These are phyloP conservation scores for Arabidopsis arenosa DNA, from an alignment of 345 rosid genomes.

Conservation along the genomic window DNA sequence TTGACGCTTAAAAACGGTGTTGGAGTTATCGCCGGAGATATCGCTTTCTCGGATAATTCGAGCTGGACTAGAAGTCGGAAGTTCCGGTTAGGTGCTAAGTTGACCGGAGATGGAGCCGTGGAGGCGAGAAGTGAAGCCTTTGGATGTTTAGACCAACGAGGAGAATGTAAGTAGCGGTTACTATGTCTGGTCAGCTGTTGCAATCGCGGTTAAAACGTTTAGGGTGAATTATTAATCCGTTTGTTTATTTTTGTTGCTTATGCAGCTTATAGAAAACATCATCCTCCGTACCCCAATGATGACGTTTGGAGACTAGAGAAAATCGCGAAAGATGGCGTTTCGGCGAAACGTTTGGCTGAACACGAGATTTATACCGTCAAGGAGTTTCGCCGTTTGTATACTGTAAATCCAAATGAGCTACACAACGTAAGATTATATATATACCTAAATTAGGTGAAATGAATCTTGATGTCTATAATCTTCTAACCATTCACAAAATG, in stretches of 20 bases:
- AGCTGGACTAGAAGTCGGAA: slow-evolving; percentile 77
- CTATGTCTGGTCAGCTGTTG: slow-evolving; percentile 9
- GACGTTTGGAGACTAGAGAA: slow-evolving; percentile 78
- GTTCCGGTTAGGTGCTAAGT: slow-evolving; percentile 76
- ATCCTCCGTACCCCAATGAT: slow-evolving; percentile 68
- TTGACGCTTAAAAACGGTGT: slow-evolving; percentile 56
- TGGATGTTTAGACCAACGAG: slow-evolving; percentile 80
- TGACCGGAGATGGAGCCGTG: slow-evolving; percentile 48
- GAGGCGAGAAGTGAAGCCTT: slow-evolving; percentile 77
- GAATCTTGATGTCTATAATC: neutral
- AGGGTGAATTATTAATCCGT: neutral
- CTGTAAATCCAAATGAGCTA: slow-evolving; percentile 35
- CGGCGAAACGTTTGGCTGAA: slow-evolving; percentile 49
- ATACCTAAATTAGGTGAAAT: neutral
- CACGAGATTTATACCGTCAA: slow-evolving; percentile 44
- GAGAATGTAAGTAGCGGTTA: slow-evolving; percentile 67
- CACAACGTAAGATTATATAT: slow-evolving; percentile 50
- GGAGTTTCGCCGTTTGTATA: slow-evolving; percentile 49
- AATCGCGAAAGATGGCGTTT: slow-evolving; percentile 70
- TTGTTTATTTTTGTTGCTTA: neutral
- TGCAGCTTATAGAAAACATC: slow-evolving; percentile 73
- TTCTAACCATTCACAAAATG: neutral
- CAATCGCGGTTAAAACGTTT: slow-evolving; percentile 27
- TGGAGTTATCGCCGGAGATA: slow-evolving; percentile 46
- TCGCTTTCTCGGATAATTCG: slow-evolving; percentile 76